Percentiles rank a stretch among this genome's conserved stretches.
Conservation (phyloP, 768 basidiomycete species). For the Boletus subcaerulescens region DNA sequence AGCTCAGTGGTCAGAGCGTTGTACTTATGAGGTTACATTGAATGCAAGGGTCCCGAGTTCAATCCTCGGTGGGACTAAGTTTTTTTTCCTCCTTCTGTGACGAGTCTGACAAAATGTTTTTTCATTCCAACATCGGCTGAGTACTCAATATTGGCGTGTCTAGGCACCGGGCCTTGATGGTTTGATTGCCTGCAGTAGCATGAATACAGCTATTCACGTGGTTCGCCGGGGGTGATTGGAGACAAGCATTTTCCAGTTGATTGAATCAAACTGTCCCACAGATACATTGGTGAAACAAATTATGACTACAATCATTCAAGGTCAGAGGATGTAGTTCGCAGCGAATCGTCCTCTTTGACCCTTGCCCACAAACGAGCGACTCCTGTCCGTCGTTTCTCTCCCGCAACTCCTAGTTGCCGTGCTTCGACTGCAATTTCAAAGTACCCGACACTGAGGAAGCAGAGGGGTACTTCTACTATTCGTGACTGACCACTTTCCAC, state of each 20-base stretch:
- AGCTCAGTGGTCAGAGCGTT: conserved; percentile 64
- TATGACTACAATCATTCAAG: neutral
- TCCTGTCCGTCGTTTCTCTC: conserved; percentile 20
- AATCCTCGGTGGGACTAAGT: conserved; percentile 59
- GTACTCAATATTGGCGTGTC: no score
- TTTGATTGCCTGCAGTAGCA: no score
- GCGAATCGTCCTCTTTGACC: conserved; percentile 12
- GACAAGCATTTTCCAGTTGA: no score
- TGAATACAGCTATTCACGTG: no score
- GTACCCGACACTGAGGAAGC: conserved; percentile 69
- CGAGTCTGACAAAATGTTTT: no score
- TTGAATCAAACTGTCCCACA: neutral
- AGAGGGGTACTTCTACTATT: conserved; percentile 55
- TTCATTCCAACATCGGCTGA: no score
- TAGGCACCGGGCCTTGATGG: no score
- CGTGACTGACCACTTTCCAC: conserved; percentile 52
- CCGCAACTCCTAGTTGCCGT: conserved; percentile 20
- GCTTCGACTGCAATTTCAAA: conserved; percentile 50
- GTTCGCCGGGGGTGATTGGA: no score
- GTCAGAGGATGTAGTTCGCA: neutral
- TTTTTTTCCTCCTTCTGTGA: conserved; percentile 27
- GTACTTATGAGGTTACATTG: conserved; percentile 55
- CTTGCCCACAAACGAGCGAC: conserved; percentile 14
- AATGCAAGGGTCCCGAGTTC: conserved; percentile 64
- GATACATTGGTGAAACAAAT: neutral